phyloP scores from a whole-genome alignment of 1,284 basidiomycete species.

The Marasmius fiardii region DNA sequence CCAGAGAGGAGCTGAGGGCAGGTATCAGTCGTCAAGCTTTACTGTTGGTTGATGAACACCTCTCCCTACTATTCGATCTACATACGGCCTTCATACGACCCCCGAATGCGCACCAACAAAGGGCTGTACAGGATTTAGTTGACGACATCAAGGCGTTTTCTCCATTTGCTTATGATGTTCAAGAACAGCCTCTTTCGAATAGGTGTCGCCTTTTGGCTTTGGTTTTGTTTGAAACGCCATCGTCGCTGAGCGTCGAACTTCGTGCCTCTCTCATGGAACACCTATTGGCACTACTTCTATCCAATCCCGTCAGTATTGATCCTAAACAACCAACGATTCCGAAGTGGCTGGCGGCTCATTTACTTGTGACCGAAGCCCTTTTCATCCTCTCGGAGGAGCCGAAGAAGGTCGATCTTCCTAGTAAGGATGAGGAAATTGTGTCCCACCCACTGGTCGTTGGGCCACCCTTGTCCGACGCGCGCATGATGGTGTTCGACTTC shows the following conservation, averaged over 20 bases:
- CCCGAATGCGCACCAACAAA: slow-evolving; percentile 53
- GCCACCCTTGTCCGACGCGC: slow-evolving; percentile 60
- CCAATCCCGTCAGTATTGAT: slow-evolving; percentile 48
- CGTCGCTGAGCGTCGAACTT: slow-evolving; percentile 48
- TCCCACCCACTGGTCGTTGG: slow-evolving; percentile 52
- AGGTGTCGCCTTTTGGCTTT: slow-evolving; percentile 86
- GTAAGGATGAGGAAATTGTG: slow-evolving; percentile 62
- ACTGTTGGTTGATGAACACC: slow-evolving; percentile 81
- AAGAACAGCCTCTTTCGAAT: slow-evolving; percentile 74
- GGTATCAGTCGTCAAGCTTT: slow-evolving; percentile 71
- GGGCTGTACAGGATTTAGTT: slow-evolving; percentile 63
- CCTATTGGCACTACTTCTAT: slow-evolving; percentile 61
- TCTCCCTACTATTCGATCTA: slow-evolving; percentile 88
- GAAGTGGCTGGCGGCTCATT: slow-evolving; percentile 81
- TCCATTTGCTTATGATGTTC: slow-evolving; percentile 58
- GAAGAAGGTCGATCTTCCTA: slow-evolving; percentile 55
- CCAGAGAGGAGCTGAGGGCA: slow-evolving; percentile 65
- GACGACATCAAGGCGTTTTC: slow-evolving; percentile 73
- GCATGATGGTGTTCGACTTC: slow-evolving; percentile 67
- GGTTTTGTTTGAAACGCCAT: slow-evolving; percentile 72
- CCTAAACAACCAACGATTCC: slow-evolving; percentile 54
- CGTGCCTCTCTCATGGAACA: slow-evolving; percentile 59
- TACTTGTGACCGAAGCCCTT: slow-evolving; percentile 81
- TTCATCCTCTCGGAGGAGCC: slow-evolving; percentile 77
- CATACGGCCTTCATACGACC: slow-evolving; percentile 75